phyloP scores from a whole-genome alignment of 495 filamentous ascomycete genomes.

The Astrothelium subdiscretum region DNA sequence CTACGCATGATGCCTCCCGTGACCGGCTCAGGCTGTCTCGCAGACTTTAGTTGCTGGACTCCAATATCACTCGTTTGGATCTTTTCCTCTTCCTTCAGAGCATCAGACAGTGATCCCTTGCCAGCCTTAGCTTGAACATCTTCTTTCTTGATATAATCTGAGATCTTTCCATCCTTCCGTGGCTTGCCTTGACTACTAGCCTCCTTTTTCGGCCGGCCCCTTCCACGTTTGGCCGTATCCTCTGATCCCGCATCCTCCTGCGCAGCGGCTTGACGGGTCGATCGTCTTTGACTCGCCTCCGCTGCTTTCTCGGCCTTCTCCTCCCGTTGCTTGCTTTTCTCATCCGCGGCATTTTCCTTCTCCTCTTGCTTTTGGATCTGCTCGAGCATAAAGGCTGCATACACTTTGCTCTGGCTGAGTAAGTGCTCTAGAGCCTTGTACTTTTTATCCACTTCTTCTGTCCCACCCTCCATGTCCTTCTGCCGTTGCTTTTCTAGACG shows the following conservation, averaged over 20 bases:
- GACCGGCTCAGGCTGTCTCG: constrained; percentile 72
- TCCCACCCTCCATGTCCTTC: constrained; percentile 31
- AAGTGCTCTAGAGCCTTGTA: constrained; percentile 39
- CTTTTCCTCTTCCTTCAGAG: constrained; percentile 42
- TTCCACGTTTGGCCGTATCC: constrained; percentile 6
- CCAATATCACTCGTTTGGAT: constrained; percentile 54
- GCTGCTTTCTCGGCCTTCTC: constrained; percentile 30
- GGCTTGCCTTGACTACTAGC: constrained; percentile 15
- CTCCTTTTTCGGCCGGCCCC: constrained; percentile 11
- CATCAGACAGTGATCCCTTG: constrained; percentile 40
- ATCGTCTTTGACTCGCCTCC: constrained; percentile 26
- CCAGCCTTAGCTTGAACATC: constrained; percentile 42
- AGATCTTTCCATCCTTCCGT: constrained; percentile 36
- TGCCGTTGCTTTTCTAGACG: constrained; percentile 36
- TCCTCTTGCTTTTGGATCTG: constrained; percentile 55
- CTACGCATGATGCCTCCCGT: constrained; percentile 83
- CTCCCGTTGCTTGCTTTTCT: constrained; percentile 32
- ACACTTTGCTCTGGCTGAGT: constrained; percentile 36
- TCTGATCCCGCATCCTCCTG: constrained; percentile 8
- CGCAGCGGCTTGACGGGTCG: constrained; percentile 16
- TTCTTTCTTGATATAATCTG: constrained; percentile 47
- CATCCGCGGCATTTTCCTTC: constrained; percentile 37
- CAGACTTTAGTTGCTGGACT: constrained; percentile 65
- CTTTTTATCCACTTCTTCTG: constrained; percentile 40
- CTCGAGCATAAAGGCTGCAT: constrained; percentile 44